A percentile compares a stretch with the other conserved stretches of the same genome.
These are phyloP conservation scores for Prunus padus DNA, from an alignment of 306 rosid species.

Conservation along the genomic window DNA sequence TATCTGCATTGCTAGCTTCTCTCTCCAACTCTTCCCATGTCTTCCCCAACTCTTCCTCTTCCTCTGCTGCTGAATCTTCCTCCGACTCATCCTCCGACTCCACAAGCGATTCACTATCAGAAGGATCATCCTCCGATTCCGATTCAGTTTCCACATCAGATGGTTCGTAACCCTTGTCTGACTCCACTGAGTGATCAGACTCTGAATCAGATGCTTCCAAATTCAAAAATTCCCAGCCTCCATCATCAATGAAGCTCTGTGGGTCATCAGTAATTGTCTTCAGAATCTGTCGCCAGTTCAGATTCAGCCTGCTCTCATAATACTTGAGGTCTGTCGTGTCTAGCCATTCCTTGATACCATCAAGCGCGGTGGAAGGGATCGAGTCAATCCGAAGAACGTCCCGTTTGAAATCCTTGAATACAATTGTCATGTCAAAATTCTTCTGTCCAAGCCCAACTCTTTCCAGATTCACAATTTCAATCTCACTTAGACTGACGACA, in stretches of 20 bases:
- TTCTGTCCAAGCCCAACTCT: slow-evolving; percentile 99
- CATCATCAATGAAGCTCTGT: slow-evolving; percentile 84
- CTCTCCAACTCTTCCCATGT: slow-evolving; percentile 98
- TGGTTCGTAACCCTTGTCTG: slow-evolving; percentile 89
- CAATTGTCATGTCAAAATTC: slow-evolving; percentile 89
- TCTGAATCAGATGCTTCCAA: slow-evolving; percentile 93
- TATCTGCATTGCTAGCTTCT: slow-evolving; percentile 94
- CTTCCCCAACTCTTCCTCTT: slow-evolving; percentile 57
- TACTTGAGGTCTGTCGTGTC: slow-evolving; percentile 92
- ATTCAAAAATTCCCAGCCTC: slow-evolving; percentile 98
- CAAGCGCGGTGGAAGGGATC: slow-evolving; percentile 83
- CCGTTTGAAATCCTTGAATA: slow-evolving; percentile 86
- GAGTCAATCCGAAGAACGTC: slow-evolving; percentile 95
- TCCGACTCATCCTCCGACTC: slow-evolving; percentile 74
- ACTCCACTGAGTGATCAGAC: slow-evolving; percentile 72
- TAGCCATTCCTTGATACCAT: slow-evolving; percentile 94
- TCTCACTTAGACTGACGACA: slow-evolving; percentile 81
- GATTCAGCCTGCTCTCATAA: slow-evolving; percentile 93
- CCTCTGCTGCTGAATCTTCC: slow-evolving; percentile 47
- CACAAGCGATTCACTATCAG: slow-evolving; percentile 82
- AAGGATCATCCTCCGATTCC: slow-evolving; percentile 76
- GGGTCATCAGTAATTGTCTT: slow-evolving; percentile 97
- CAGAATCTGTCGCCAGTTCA: slow-evolving; percentile 90
- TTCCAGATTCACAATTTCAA: slow-evolving; percentile 94
- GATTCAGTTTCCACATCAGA: slow-evolving; percentile 86